Percentiles rank a stretch among this genome's conserved stretches.
phyloP scores from a whole-genome alignment of 768 basidiomycete genomes.

The Naganishia randhawae region DNA sequence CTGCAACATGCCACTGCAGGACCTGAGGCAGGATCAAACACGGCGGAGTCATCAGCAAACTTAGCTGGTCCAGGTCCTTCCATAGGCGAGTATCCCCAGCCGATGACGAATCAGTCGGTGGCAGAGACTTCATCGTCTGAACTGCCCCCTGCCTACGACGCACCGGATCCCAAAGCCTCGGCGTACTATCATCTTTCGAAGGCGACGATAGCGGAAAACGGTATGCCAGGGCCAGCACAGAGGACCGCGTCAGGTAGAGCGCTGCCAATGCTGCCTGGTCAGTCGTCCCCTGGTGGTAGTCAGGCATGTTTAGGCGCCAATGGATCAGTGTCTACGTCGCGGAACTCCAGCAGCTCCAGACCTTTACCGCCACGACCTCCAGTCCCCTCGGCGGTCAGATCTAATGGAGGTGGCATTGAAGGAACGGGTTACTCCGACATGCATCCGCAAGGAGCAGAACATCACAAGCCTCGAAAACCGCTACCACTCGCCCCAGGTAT shows the following conservation, averaged over 20 bases:
- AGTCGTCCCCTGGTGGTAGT: constrained; percentile 1
- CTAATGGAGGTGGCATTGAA: neutral
- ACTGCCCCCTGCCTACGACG: constrained; percentile 9
- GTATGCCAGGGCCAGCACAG: neutral
- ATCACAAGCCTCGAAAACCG: neutral
- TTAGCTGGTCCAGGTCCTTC: neutral
- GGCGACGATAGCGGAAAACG: neutral
- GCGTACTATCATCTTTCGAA: constrained; percentile 13
- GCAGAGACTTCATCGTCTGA: constrained; percentile 3
- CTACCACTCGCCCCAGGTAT: neutral
- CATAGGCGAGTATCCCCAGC: neutral
- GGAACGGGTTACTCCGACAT: neutral
- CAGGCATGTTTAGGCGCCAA: neutral
- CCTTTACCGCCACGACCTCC: constrained; percentile 16
- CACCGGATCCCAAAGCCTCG: neutral
- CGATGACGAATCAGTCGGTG: constrained; percentile 19
- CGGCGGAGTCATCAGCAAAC: neutral
- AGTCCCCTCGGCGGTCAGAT: neutral
- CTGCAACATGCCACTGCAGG: neutral
- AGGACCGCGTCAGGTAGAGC: constrained; percentile 14
- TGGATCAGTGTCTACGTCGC: constrained; percentile 13
- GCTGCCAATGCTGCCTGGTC: constrained; percentile 15
- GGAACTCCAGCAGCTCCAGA: constrained; percentile 8
- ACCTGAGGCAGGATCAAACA: neutral
- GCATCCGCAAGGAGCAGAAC: neutral